Base-by-base conservation (phyloP, 768 basidiomycete genomes). In the Hortiboletus flavorubellus region DNA sequence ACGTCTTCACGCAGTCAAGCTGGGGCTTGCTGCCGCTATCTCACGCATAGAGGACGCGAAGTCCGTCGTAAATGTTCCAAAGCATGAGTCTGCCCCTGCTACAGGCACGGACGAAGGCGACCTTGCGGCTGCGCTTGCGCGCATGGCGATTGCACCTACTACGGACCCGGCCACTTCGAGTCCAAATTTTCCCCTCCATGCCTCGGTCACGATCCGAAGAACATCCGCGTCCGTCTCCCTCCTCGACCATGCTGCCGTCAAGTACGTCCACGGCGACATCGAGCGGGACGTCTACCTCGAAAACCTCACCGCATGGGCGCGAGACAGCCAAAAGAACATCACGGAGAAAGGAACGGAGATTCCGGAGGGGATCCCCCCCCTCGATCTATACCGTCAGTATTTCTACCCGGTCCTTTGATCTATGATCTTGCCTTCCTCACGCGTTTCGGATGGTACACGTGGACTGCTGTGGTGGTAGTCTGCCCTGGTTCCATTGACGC, bases 11-110 rank as follows among this genome's bases (percentile, higher is more conserved):
- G 94, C 94, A 0, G 83, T 98, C 47, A 84, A 86, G 60, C 64
- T 90, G 5, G 96, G 95, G 2, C 77, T 97, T 8, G 80, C 93
- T 3, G 88, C 89, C 8, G 91, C 88, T 0, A 77, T 91, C 18
- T 81, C 93, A 8, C 81, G 87, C 46, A 72, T 93, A 5, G 87
- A 91, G 61, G 76, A 75, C 8, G 41, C 18, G 0, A 53, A 50
- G 8, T 29, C 46, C 4, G 47, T 30, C 5, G 30, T 33, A 4
- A 41, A 31, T 21, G 16, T 2, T 9, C 29, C 15, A 9, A 50
- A 30, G 21, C 33, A 11, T 3, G 34, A 48, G 39, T 4, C 1
- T 12, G 21, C 11, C 8, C n/a, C 48, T 14, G 18, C 64, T 14
- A 37, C 60, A 45, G 65, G 63, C 33, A 59, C 70, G 6, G 77